Conservation (phyloP, 768 basidiomycete species). For the Amanita pallidorosea region DNA sequence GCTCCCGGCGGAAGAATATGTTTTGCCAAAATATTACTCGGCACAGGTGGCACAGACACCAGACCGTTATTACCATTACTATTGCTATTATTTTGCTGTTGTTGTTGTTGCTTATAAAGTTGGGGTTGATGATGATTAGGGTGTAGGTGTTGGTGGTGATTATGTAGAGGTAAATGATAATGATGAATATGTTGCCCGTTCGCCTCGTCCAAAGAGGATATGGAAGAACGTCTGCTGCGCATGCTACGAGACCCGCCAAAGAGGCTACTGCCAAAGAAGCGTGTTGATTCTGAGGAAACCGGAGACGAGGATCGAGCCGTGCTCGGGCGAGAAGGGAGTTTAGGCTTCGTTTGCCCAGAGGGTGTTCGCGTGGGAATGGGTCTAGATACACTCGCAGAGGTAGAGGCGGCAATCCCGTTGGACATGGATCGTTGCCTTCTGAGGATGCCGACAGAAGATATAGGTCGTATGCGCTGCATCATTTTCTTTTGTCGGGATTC, state of each 20-base stretch:
- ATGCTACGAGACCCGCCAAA: constrained; percentile 1
- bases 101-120: constrained; percentile 50
- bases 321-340: constrained; percentile 13
- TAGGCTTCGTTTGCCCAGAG: constrained; percentile 5
- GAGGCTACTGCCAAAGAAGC: not conserved
- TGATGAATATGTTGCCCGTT: not conserved
- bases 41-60: constrained; percentile 2
- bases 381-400: not conserved
- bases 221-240: constrained; percentile 6
- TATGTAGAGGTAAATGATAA: constrained; percentile 3
- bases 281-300: not conserved
- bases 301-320: constrained; percentile 4
- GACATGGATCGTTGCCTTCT: not conserved
- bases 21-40: constrained; percentile 17
- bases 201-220: not conserved
- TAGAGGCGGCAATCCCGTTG: not conserved
- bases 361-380: not conserved
- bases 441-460: not conserved
- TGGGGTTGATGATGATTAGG: constrained; percentile 21
- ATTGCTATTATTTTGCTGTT: constrained; percentile 10
- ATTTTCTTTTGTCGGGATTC: not conserved
- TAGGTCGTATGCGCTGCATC: not conserved
- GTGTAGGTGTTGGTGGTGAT: constrained; percentile 8
- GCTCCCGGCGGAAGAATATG: constrained; percentile 50
- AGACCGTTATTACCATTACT: constrained; percentile 23